Conservation (phyloP, 768 basidiomycete genomes). For the Amanita pallidorosea region DNA sequence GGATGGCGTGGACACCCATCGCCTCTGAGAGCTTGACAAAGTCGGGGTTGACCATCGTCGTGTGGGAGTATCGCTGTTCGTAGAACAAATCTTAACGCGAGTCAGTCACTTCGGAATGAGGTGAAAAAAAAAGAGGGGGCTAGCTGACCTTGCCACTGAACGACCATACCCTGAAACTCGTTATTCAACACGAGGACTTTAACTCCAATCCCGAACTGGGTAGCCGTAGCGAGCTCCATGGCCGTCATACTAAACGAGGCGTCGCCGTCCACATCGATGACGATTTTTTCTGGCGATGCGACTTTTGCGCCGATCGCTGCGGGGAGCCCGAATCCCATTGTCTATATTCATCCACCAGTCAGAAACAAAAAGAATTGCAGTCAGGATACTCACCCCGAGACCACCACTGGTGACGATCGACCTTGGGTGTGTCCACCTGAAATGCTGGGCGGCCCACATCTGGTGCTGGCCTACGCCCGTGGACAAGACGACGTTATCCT, state of each 20-base stretch:
- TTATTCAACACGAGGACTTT: constrained; percentile 93
- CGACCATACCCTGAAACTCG: constrained; percentile 98
- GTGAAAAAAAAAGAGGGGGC: background rate
- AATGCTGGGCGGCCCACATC: constrained; percentile 98
- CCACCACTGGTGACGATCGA: constrained; percentile 92
- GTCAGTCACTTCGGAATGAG: no score
- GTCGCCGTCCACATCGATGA: constrained; percentile 95
- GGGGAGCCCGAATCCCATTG: constrained; percentile 97
- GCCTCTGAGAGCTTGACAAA: constrained; percentile 83
- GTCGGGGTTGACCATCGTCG: constrained; percentile 90
- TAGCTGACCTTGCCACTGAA: constrained; percentile 90
- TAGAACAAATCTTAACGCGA: constrained; percentile 80
- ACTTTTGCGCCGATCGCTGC: constrained; percentile 96
- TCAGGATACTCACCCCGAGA: constrained; percentile 58
- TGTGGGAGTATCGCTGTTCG: constrained; percentile 93
- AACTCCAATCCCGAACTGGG: constrained; percentile 87
- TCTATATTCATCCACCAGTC: constrained; percentile 32
- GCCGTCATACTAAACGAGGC: constrained; percentile 99
- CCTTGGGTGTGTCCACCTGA: constrained; percentile 80
- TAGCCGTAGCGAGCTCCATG: constrained; percentile 95
- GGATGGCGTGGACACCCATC: constrained; percentile 89
- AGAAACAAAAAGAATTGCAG: background rate
- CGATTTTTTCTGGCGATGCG: constrained; percentile 85
- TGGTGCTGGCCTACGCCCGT: constrained; percentile 99
- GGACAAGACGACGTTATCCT: constrained; percentile 79